Base-by-base conservation (phyloP, 495 filamentous ascomycete genomes). In the Friedmanniomyces simplex region DNA sequence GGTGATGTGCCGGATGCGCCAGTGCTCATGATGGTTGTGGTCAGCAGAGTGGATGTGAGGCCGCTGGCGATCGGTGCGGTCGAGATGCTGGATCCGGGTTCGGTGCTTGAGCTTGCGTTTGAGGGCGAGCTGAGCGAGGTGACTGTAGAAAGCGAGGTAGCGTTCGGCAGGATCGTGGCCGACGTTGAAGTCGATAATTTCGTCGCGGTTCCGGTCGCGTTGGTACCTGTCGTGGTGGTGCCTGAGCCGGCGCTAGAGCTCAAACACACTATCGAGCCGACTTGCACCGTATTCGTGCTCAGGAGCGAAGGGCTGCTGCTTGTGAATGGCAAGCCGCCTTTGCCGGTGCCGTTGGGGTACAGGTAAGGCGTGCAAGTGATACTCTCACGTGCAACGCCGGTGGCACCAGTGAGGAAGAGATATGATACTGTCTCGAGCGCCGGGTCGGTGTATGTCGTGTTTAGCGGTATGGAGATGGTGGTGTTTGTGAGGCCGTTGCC, bases 401-500 rank as follows among this genome's bases (percentile, higher is more conserved):
- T 41, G 39, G 57, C 30, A 53, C 52, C 36, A n/a, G 53, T 59
- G 13, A 64, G 48, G 57, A 28, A 60, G 48, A 64, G 61, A 37
- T 60, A 47, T 7, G 57, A 60, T 16, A 64, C 54, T 60, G 26
- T 24, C 48, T 60, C 47, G 25, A 64, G 58, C 7, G 45, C 52
- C 14, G 14, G n/a, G 54, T 60, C 56, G 53, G 52, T 57, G 54
- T 57, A 64, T 36, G 50, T 50, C 2, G 34, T 18, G 42, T 55
- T 57, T n/a, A 64, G 28, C 1, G 61, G 61, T 21, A 60, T 49
- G 24, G 24, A 8, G 53, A 64, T 50, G 36, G 61, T 64, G 34
- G 52, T 57, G 43, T 64, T 64, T n/a, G 57, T 60, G 1, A 64
- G 32, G 54, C 50, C 57, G 21, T 25, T 50, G 30, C 57, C 57